Evolutionary conservation across 2,329 filamentous ascomycete genomes (phyloP).

Genomic region (Fusarium succisae): DNA sequence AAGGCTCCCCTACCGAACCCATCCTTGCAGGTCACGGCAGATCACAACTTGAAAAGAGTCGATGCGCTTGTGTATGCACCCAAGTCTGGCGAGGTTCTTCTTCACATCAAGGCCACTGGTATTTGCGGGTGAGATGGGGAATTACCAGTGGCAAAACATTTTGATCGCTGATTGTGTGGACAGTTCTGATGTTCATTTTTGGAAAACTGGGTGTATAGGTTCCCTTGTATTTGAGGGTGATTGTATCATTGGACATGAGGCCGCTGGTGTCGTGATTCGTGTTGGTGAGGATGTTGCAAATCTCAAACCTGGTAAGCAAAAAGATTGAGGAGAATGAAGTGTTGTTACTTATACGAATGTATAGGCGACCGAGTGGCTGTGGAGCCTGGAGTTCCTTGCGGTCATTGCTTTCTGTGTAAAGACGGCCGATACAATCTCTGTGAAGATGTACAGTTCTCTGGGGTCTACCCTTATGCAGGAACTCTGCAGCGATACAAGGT

Average conservation of each 20-base stretch:
- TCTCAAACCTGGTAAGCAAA: conserved; percentile 55
- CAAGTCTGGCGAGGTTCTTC: conserved; percentile 62
- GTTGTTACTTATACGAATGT: background rate
- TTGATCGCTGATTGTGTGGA: background rate
- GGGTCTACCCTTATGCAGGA: conserved; percentile 69
- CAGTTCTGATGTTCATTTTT: conserved; percentile 74
- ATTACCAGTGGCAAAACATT: background rate
- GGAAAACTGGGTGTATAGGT: conserved; percentile 72
- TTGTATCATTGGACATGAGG: conserved; percentile 73
- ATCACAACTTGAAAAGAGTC: conserved; percentile 65
- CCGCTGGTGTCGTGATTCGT: conserved; percentile 67
- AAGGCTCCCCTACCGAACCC: conserved; percentile 46
- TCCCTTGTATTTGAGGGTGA: conserved; percentile 69
- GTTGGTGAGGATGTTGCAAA: conserved; percentile 64
- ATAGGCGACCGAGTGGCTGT: conserved; percentile 71
- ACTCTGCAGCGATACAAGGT: conserved; percentile 70
- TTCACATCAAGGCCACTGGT: conserved; percentile 71
- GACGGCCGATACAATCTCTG: conserved; percentile 72
- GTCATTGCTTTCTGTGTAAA: conserved; percentile 65
- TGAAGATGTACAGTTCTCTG: conserved; percentile 68
- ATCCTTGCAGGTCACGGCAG: conserved; percentile 60
- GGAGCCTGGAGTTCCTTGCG: conserved; percentile 73
- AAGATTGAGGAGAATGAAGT: background rate
- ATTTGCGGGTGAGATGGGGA: conserved; percentile 64
- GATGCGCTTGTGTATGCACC: conserved; percentile 67